Conservation (phyloP, 305 asterid species). For the Ilex paraguariensis region DNA sequence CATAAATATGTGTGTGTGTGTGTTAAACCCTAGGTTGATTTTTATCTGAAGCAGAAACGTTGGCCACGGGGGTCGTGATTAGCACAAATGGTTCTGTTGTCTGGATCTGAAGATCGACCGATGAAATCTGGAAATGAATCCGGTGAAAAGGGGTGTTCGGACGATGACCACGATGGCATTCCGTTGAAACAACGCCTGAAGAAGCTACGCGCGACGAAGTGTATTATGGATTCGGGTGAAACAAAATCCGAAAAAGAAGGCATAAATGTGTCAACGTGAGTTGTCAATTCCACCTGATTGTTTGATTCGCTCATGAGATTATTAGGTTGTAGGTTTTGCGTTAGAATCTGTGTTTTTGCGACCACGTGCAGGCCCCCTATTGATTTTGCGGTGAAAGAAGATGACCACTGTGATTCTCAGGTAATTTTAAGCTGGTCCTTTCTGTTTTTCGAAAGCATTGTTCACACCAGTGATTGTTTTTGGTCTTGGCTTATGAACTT, state of each 20-base stretch:
- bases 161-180: constrained; percentile 40
- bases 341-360: no score
- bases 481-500: no score
- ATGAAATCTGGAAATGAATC: constrained; percentile 15
- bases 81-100: neutral
- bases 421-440: constrained; percentile 8
- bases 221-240: constrained; percentile 8
- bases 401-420: constrained; percentile 28
- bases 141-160: constrained; percentile 26
- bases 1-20: no score
- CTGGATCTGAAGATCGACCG: constrained; percentile 7
- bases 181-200: constrained; percentile 66
- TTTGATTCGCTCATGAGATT: no score
- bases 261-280: constrained; percentile 18
- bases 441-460: neutral
- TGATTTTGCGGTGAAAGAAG: constrained; percentile 17
- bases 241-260: constrained; percentile 10
- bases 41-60: no score
- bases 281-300: neutral
- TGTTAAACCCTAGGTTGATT: constrained; percentile 2
- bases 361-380: constrained; percentile 28
- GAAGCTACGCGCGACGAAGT: constrained; percentile 33
- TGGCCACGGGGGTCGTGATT: no score
- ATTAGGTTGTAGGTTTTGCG: no score
- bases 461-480: neutral